Base-by-base conservation (phyloP, 306 rosid genomes). In the Vachellia pachyceras region DNA sequence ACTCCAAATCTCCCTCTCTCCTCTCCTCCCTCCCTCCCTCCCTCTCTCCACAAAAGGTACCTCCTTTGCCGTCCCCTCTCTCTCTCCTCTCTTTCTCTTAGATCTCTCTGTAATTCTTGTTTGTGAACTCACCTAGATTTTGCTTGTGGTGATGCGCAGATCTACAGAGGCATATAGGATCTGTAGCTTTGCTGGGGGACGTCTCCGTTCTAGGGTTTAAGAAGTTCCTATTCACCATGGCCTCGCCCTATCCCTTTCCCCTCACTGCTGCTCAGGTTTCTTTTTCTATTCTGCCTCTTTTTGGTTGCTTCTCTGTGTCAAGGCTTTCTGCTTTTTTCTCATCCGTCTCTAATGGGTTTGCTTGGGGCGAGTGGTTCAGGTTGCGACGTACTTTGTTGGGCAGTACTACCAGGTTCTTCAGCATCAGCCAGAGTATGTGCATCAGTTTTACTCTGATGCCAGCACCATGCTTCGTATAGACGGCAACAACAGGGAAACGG, bases 351-450 rank as follows among this genome's bases (percentile, higher is more conserved):
- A 20, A 75, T 14, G 68, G 52, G 14, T 36, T 70, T 73, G 64
- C 25, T 50, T 33, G 64, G 49, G 22, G 33, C 42, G 71, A 41
- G 40, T 63, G 63, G 69, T 75, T 82, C 79, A 95, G 99, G 91
- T 95, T 64, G 99, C 98, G 63, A 90, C 98, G 29, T 95, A 95
- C 91, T 95, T 95, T 75, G 99, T 95, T 67, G 93, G 96, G 75
- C 99, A 95, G 87, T 95, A 95, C 75, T 95, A 93, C 76, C 99
- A 91, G 65, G 96, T 95, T 73, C 97, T 95, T 85, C 97, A 91
- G 88, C 86, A 82, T 65, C 99, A 93, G 80, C 99, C 99, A 0
- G 94, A 89, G 82, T 85, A 80, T 55, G 99, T 93, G 60, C 90
- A 91, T 80, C 99, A 95, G 86, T 95, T 95, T 80, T 95, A 93